Percentiles rank a stretch among this genome's conserved stretches.
Evolutionary conservation across 805 yeast genomes (phyloP).

Genomic region (Wickerhamomyces mucosus): DNA sequence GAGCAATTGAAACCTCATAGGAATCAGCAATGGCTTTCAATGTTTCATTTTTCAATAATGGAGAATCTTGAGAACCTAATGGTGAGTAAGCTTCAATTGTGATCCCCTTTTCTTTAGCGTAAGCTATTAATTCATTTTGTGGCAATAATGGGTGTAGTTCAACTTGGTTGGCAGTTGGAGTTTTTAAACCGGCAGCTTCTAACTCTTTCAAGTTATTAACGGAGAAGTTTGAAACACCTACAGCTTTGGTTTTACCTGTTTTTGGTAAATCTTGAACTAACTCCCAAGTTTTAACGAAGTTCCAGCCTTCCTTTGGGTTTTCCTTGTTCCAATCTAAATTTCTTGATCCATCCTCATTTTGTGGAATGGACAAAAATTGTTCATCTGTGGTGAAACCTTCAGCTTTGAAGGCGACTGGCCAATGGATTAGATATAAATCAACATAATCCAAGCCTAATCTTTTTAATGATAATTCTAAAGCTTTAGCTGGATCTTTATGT

Average conservation of each 20-base stretch:
- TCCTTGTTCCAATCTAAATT: slow-evolving; percentile 37
- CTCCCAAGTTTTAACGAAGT: slow-evolving; percentile 18
- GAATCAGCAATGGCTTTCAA: slow-evolving; percentile 36
- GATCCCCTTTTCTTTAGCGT: slow-evolving; percentile 8
- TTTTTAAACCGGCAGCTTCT: slow-evolving; percentile 6
- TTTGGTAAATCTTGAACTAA: slow-evolving; percentile 9
- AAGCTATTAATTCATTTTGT: slow-evolving; percentile 13
- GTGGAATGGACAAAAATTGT: slow-evolving; percentile 5
- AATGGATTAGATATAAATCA: slow-evolving; percentile 71
- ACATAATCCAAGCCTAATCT: slow-evolving; percentile 67
- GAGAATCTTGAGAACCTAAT: slow-evolving; percentile 10
- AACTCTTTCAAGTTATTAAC: slow-evolving; percentile 11
- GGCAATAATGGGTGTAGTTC: slow-evolving; percentile 17
- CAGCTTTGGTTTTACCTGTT: slow-evolving; percentile 10
- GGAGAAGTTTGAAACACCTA: slow-evolving; percentile 19
- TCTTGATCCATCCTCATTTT: slow-evolving; percentile 33
- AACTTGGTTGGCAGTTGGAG: slow-evolving; percentile 17
- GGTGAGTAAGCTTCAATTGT: slow-evolving; percentile 14
- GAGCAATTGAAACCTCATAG: slow-evolving; percentile 34
- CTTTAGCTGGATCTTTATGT: slow-evolving; percentile 35
- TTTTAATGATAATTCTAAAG: slow-evolving; percentile 47
- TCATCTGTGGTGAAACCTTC: slow-evolving; percentile 17
- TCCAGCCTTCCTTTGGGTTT: slow-evolving; percentile 26
- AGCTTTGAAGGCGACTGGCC: slow-evolving; percentile 61
- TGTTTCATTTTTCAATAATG: slow-evolving; percentile 23